Conservation (phyloP, 345 rosid species). For the Eucalyptus leucophloia region DNA sequence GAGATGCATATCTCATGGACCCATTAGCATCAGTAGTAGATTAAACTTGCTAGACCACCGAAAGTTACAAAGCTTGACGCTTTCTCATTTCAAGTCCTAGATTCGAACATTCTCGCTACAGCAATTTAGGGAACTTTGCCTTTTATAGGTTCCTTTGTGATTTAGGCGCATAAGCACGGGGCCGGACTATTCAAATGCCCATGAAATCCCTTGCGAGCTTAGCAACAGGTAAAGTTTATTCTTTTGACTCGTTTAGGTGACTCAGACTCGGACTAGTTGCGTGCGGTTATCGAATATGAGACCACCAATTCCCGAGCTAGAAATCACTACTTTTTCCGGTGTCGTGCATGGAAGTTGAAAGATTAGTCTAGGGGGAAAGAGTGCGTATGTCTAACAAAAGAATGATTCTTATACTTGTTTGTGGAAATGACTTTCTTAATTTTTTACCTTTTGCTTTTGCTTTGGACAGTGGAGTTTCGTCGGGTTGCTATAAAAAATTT, state of each 20-base stretch:
- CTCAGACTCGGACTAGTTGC: rapidly evolving
- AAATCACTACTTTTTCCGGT: not conserved
- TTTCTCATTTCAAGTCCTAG: not conserved
- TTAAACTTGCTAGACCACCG: not conserved
- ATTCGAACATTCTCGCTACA: not conserved
- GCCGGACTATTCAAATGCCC: not conserved
- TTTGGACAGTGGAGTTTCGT: not conserved
- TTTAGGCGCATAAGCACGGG: not conserved
- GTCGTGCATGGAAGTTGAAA: not conserved
- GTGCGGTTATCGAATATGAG: not conserved
- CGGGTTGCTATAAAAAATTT: not conserved
- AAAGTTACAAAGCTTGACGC: not conserved
- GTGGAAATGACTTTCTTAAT: not conserved
- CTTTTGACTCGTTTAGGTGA: not conserved
- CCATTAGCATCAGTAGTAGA: not conserved
- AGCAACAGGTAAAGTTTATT: not conserved
- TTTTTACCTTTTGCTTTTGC: not conserved
- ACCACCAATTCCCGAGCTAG: not conserved
- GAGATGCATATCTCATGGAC: not conserved
- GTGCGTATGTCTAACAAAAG: not conserved
- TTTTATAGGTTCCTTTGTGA: not conserved
- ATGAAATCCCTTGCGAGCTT: not conserved
- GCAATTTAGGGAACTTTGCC: not conserved
- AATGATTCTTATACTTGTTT: not conserved
- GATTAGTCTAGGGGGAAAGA: not conserved